A percentile compares a stretch with the other conserved stretches of the same genome.
Conservation (phyloP, 2,329 filamentous ascomycete species). For the Diaporthe citrichinensis region DNA sequence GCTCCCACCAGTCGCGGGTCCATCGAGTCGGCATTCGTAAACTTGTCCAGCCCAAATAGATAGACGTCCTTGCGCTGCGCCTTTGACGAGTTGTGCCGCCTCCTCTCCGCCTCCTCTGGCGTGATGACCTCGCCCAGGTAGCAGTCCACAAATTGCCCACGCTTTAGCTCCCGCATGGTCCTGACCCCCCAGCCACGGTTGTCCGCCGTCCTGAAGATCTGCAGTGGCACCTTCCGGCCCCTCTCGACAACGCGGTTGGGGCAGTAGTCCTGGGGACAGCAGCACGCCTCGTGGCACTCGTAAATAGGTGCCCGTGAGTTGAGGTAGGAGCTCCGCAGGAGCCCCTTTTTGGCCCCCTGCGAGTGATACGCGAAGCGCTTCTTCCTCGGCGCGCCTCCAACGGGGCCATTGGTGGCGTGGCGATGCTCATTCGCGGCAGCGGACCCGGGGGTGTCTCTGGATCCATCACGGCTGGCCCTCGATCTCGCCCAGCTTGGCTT, state of each 20-base stretch:
- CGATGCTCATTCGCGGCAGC: background rate
- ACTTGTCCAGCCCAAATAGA: constrained; percentile 87
- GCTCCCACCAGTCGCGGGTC: constrained; percentile 69
- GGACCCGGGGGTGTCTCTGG: constrained; percentile 9
- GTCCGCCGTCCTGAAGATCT: constrained; percentile 81
- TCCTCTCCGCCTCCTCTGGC: constrained; percentile 72
- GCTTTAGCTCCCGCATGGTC: constrained; percentile 73
- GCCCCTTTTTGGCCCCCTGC: constrained; percentile 64
- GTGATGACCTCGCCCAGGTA: constrained; percentile 83
- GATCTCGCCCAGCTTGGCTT: constrained; percentile 36
- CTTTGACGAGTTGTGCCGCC: constrained; percentile 69
- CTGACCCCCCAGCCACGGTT: constrained; percentile 83
- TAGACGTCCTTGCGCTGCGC: constrained; percentile 81
- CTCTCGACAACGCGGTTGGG: constrained; percentile 84
- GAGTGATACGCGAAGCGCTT: constrained; percentile 75
- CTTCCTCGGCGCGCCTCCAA: constrained; percentile 42
- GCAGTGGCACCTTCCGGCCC: constrained; percentile 77
- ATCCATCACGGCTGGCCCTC: constrained; percentile 31
- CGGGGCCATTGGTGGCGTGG: constrained; percentile 4
- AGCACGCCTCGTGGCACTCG: constrained; percentile 82
- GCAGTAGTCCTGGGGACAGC: constrained; percentile 71
- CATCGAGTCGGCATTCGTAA: constrained; percentile 69
- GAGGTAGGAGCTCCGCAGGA: constrained; percentile 66
- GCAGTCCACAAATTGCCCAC: constrained; percentile 84
- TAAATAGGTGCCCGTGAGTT: constrained; percentile 76